A percentile compares a stretch with the other conserved stretches of the same genome.
Conservation (phyloP, 2,329 filamentous ascomycete genomes). For the Fusarium abutilonis region DNA sequence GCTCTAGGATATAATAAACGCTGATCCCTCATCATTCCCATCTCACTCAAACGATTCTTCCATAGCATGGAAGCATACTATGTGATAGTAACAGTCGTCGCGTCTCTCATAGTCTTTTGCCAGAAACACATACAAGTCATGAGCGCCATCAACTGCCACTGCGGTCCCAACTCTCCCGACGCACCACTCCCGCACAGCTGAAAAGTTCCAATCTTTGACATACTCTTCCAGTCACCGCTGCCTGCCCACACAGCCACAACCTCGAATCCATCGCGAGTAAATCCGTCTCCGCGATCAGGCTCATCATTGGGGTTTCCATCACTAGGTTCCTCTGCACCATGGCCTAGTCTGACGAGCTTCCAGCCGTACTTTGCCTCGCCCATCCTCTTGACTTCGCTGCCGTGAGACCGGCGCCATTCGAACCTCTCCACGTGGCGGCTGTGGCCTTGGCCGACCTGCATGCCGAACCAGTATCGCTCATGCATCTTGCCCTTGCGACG, state of each 20-base stretch:
- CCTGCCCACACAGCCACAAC: constrained; percentile 31
- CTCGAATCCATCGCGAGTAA: constrained; percentile 34
- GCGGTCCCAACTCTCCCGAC: constrained; percentile 23
- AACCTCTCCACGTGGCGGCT: constrained; percentile 19
- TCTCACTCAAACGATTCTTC: not conserved
- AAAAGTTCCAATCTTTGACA: constrained; percentile 30
- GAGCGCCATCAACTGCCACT: constrained; percentile 33
- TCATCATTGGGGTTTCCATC: not conserved
- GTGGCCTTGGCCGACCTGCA: constrained; percentile 4
- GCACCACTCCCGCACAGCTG: constrained; percentile 31
- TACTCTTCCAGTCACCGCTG: constrained; percentile 14
- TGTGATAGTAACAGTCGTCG: not conserved
- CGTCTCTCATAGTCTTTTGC: constrained; percentile 10
- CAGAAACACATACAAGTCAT: constrained; percentile 34
- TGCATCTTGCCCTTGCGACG: not conserved
- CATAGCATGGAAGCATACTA: not conserved
- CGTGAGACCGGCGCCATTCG: constrained; percentile 18
- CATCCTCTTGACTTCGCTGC: constrained; percentile 16
- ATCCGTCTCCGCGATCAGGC: constrained; percentile 8
- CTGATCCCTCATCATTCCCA: too few species aligned
- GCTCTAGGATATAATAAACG: too few species aligned
- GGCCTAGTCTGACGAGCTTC: constrained; percentile 30
- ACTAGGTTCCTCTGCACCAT: not conserved
- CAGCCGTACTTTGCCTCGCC: constrained; percentile 24
- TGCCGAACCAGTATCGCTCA: constrained; percentile 19